These are phyloP conservation scores for Apiospora saccharicola DNA, from an alignment of 2,329 filamentous ascomycete genomes.

Conservation along the genomic window DNA sequence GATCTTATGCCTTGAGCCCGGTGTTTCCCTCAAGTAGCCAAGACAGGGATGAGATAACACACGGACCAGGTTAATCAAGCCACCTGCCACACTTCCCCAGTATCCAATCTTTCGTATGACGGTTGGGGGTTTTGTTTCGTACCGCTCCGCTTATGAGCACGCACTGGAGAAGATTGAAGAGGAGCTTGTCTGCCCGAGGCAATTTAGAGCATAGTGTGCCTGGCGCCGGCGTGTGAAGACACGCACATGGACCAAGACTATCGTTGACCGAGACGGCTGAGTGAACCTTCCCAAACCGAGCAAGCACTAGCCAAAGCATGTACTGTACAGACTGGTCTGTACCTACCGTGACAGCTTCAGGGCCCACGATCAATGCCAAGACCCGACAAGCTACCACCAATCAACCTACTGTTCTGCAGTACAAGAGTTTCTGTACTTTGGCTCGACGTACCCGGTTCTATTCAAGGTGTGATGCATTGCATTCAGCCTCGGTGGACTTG, in stretches of 20 bases:
- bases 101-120: background rate
- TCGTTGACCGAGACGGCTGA: background rate
- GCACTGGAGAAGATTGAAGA: background rate
- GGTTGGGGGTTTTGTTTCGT: constrained; percentile 5
- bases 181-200: background rate
- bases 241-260: background rate
- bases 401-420: background rate
- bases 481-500: constrained; percentile 7
- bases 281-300: background rate
- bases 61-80: constrained; percentile 2
- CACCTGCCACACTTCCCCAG: background rate
- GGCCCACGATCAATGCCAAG: constrained; percentile 19
- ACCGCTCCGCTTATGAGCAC: background rate
- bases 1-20: constrained; percentile 14
- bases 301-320: constrained; percentile 11
- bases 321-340: background rate
- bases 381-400: background rate
- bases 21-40: constrained; percentile 14
- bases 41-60: constrained; percentile 7
- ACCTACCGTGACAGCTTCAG: constrained; percentile 16
- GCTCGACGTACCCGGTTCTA: background rate
- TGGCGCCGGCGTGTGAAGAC: background rate
- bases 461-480: constrained; percentile 6
- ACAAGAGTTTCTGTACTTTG: constrained; percentile 1
- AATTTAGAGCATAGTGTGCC: background rate